phyloP scores from a whole-genome alignment of 306 rosid species.

The Mucuna pruriens region DNA sequence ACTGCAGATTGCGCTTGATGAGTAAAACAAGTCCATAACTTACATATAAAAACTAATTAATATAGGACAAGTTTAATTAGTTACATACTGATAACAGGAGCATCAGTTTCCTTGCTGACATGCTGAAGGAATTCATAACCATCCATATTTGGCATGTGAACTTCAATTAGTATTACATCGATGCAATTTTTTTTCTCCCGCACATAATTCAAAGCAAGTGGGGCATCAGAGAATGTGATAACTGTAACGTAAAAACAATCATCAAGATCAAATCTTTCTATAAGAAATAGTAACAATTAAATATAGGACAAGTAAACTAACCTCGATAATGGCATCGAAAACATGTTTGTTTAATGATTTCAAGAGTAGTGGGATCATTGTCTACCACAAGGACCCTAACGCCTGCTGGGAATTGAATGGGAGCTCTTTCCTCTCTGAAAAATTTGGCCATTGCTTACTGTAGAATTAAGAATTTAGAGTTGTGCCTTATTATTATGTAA shows the following conservation, averaged over 20 bases:
- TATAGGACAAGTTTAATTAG: neutral
- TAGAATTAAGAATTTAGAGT: neutral
- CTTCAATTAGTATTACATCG: conserved; percentile 67
- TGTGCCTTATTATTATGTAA: neutral
- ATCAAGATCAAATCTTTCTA: neutral
- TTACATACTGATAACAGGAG: conserved; percentile 67
- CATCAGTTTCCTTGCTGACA: conserved; percentile 58
- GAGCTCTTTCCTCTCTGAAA: conserved; percentile 11
- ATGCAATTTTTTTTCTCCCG: conserved; percentile 53
- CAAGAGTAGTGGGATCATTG: conserved; percentile 49
- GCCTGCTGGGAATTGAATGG: conserved; percentile 53
- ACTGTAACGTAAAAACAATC: conserved; percentile 38
- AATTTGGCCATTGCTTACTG: conserved; percentile 2
- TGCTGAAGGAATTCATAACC: conserved; percentile 56
- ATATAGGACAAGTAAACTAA: neutral
- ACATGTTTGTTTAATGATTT: conserved; percentile 51
- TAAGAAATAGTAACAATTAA: neutral
- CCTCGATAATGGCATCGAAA: conserved; percentile 52
- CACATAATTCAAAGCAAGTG: conserved; percentile 59
- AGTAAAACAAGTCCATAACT: neutral
- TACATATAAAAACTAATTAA: neutral
- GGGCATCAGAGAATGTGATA: conserved; percentile 46
- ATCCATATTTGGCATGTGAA: conserved; percentile 74
- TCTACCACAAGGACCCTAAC: conserved; percentile 70
- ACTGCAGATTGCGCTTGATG: conserved; percentile 41